Evolutionary conservation across 371 early-diverging fungal genomes (phyloP).

Genomic region (Mortierella sp.): DNA sequence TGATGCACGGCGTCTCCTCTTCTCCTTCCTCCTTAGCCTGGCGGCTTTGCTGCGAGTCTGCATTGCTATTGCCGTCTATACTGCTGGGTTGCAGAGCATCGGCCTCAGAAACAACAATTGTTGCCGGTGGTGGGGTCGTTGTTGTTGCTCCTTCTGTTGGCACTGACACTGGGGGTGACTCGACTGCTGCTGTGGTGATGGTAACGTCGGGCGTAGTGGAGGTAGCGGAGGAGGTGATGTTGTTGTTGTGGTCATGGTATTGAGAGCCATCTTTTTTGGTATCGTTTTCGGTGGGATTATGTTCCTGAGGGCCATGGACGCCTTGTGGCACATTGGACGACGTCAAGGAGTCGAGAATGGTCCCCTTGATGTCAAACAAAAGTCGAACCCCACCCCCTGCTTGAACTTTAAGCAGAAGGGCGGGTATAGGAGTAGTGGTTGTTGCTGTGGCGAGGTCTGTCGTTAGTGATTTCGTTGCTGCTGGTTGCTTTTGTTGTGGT

Average conservation of each 20-base stretch:
- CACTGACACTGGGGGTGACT: not conserved
- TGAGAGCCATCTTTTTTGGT: not conserved
- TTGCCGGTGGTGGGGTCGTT: not conserved
- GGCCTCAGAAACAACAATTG: not conserved
- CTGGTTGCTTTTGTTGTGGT: not conserved
- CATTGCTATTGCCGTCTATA: not conserved
- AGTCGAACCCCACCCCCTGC: slow-evolving; percentile 38
- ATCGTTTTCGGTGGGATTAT: not conserved
- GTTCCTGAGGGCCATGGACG: slow-evolving; percentile 9
- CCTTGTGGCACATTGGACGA: slow-evolving; percentile 9
- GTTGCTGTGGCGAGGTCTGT: slow-evolving; percentile 9
- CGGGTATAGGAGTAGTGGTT: not conserved
- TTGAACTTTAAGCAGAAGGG: slow-evolving; percentile 42
- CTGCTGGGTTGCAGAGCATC: not conserved
- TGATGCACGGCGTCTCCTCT: not conserved
- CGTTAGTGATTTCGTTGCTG: slow-evolving; percentile 12
- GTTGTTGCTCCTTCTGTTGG: not conserved
- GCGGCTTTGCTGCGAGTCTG: not conserved
- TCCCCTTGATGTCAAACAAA: slow-evolving; percentile 42
- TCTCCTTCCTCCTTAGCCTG: not conserved
- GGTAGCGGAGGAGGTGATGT: too few species aligned
- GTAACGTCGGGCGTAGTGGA: not conserved
- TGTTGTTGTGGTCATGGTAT: not conserved
- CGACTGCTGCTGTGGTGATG: slow-evolving; percentile 6
- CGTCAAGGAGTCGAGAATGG: slow-evolving; percentile 17